Conservation (phyloP, 768 basidiomycete species). For the Glaciozyma antarctica region DNA sequence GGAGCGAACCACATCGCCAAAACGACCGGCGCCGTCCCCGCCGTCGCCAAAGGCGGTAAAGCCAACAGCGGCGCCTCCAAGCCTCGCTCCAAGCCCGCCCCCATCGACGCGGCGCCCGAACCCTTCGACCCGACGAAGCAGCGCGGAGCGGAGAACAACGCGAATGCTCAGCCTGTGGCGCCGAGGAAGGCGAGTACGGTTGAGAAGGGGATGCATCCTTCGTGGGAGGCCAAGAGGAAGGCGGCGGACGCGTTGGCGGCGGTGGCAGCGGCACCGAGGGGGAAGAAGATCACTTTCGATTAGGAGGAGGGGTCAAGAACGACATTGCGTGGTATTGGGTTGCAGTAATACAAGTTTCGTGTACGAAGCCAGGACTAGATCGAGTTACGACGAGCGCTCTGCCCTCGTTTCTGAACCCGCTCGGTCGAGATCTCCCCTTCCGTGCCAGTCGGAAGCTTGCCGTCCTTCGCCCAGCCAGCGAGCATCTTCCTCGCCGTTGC, state of each 20-base stretch:
- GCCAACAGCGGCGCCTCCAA: background rate
- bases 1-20: constrained; percentile 86
- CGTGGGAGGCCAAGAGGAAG: constrained; percentile 89
- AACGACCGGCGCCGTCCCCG: constrained; percentile 17
- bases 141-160: constrained; percentile 12
- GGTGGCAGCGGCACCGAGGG: constrained; percentile 55
- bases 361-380: constrained; percentile 10
- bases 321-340: no score
- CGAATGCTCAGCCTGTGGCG: constrained; percentile 12
- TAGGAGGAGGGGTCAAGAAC: no score
- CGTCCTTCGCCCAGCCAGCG: constrained; percentile 70
- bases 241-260: constrained; percentile 47
- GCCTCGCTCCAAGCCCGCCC: background rate
- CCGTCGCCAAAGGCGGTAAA: constrained; percentile 34
- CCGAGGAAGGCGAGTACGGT: constrained; percentile 22
- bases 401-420: constrained; percentile 34
- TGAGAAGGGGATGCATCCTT: constrained; percentile 64
- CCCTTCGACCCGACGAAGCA: constrained; percentile 10
- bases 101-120: background rate
- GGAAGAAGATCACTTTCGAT: constrained; percentile 65
- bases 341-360: background rate
- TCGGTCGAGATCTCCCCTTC: constrained; percentile 49
- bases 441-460: constrained; percentile 63
- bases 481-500: constrained; percentile 60
- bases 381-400: constrained; percentile 32